A percentile compares a stretch with the other conserved stretches of the same genome.
phyloP scores from a whole-genome alignment of 352 stramenopile species.

The Phytophthora pini region DNA sequence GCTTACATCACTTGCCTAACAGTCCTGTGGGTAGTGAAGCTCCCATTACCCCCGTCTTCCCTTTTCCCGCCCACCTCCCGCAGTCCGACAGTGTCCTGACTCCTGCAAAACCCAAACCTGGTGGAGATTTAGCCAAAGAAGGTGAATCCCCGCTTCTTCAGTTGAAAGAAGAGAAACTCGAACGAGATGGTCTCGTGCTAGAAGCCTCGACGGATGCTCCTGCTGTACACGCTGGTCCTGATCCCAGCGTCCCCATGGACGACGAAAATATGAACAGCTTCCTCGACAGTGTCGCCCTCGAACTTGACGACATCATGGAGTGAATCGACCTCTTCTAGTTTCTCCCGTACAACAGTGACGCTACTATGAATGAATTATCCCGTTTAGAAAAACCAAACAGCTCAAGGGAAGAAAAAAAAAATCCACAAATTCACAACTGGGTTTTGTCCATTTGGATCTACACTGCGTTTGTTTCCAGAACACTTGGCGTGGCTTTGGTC shows the following conservation, averaged over 20 bases:
- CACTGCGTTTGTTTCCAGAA: conserved; percentile 18
- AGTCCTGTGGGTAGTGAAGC: conserved; percentile 10
- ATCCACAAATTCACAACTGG: conserved; percentile 27
- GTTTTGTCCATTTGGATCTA: conserved; percentile 21
- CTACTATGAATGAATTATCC: conserved; percentile 6
- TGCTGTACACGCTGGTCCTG: conserved; percentile 11
- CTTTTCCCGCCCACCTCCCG: conserved; percentile 25
- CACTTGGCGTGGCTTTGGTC: conserved; percentile 1
- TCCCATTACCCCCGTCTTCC: conserved; percentile 19
- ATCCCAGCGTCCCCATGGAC: conserved; percentile 40
- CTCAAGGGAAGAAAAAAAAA: conserved; percentile 24
- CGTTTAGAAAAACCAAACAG: conserved; percentile 17
- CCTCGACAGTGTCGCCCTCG: conserved; percentile 81
- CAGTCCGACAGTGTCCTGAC: conserved; percentile 6
- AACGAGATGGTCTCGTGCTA: conserved; percentile 25
- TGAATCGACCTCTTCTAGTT: conserved; percentile 28
- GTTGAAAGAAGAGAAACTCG: conserved; percentile 32
- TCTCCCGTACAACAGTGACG: conserved; percentile 16
- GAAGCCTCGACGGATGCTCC: conserved; percentile 8
- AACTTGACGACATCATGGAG: conserved; percentile 82
- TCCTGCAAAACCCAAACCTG: conserved; percentile 12
- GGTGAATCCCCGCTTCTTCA: conserved; percentile 19
- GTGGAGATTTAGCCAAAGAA: conserved; percentile 9
- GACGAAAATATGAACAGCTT: conserved; percentile 85
- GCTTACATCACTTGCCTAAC: conserved; percentile 20